Conservation (phyloP, 192 early-diverging fungal species). For the Entomortierella beljakovae region DNA sequence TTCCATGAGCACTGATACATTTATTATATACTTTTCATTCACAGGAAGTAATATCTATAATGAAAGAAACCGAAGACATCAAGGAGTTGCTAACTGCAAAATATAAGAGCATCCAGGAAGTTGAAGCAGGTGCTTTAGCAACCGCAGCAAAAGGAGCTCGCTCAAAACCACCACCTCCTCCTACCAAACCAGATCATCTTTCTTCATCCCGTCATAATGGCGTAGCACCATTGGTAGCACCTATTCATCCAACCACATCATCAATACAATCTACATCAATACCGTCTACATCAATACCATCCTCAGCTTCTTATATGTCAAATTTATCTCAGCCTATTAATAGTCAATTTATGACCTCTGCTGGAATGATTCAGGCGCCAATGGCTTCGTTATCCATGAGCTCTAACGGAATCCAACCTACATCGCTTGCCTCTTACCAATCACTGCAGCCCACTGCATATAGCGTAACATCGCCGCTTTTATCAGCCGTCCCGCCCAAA, state of each 20-base stretch:
- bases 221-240: constrained; percentile 3
- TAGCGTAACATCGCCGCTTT: neutral
- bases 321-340: neutral
- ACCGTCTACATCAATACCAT: constrained; percentile 12
- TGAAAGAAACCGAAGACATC: constrained; percentile 47
- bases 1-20: too few species aligned
- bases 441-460: constrained; percentile 34
- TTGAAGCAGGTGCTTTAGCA: constrained; percentile 48
- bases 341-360: neutral
- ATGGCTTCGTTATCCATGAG: constrained; percentile 14
- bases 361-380: neutral
- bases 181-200: constrained; percentile 38
- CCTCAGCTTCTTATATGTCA: neutral
- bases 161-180: constrained; percentile 42
- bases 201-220: constrained; percentile 29
- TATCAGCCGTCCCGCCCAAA: neutral
- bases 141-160: constrained; percentile 39
- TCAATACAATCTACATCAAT: neutral
- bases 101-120: constrained; percentile 58
- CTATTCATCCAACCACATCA: too few species aligned
- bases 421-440: constrained; percentile 27
- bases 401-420: too few species aligned
- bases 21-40: constrained; percentile 20
- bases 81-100: constrained; percentile 29
- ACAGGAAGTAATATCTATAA: constrained; percentile 21